Base-by-base conservation (phyloP, 1,139 yeast genomes). In the Nakaseomyces nivariensis region DNA sequence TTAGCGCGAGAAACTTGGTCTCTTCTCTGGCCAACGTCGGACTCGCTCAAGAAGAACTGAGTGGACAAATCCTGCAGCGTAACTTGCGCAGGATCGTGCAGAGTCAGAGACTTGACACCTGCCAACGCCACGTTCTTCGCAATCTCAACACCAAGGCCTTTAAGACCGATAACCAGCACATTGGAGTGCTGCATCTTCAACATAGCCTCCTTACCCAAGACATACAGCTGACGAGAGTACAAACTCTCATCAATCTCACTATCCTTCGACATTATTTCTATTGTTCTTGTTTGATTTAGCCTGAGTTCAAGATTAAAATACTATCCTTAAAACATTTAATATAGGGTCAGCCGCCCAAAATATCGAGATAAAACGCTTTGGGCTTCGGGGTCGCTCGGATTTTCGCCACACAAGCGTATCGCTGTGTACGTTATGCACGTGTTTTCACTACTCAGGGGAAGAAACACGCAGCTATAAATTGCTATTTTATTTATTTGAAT, bases 121-220 rank as follows among this genome's bases (percentile, higher is more conserved):
- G 98, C 98, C 50, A 92, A 76, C 0, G 96, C 95, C 51, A 92
- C 88, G 69, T 92, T 92, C 70, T 92, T 94, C 40, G 98, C 97
- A 54, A 92, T 89, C 69, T 92, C 99, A 45, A 87, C 78, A 59
- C 99, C 99, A 47, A 92, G 73, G 37, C 98, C 98, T 64, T 81
- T 82, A 55, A 90, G 72, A 3, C 98, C 98, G 55, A 90, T 79
- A 50, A 92, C 75, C 48, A 92, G 77, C 22, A 92, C 96, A 61
- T 85, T 88, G 43, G 97, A 89, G 57, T 79, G 76, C 63, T 92
- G 96, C 97, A 92, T 87, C 68, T 88, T 86, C 62, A 90, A 75
- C 99, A 92, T 92, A 49, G 99, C 99, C 59, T 92, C 98, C 63
- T 87, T 86, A 52, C 97, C 97, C 60, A 89, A 71, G 51, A 89